Evolutionary conservation across 495 filamentous ascomycete genomes (phyloP).

Genomic region (Hypoxylon fuscum): DNA sequence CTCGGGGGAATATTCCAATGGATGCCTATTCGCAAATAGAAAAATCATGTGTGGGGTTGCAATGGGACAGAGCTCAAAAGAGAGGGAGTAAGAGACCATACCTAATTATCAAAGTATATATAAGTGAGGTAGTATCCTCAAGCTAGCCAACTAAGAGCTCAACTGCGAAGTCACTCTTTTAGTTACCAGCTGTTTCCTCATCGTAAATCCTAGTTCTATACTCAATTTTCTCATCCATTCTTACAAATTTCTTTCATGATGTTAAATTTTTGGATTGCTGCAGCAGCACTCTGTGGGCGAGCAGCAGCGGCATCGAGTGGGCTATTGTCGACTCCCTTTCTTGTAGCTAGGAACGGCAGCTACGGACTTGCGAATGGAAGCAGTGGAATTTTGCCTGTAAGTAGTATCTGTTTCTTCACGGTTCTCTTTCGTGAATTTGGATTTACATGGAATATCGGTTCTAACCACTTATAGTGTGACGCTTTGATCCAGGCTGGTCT

Average conservation of each 20-base stretch:
- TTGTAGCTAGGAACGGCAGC: slow-evolving; percentile 5
- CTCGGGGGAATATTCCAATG: no score
- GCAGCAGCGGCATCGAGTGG: not conserved
- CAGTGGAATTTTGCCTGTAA: slow-evolving; percentile 19
- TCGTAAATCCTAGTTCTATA: not conserved
- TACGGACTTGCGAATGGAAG: not conserved
- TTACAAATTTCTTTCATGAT: not conserved
- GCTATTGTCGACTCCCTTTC: not conserved
- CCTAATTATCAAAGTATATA: no score
- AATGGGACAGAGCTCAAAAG: no score
- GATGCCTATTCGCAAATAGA: no score
- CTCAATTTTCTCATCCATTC: not conserved
- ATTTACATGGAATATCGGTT: not conserved
- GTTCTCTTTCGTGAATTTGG: not conserved
- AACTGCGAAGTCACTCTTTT: not conserved
- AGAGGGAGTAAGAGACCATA: no score
- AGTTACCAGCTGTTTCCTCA: not conserved
- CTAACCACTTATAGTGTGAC: slow-evolving; percentile 34
- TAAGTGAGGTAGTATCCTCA: not conserved
- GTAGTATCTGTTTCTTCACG: not conserved
- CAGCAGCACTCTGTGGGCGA: not conserved
- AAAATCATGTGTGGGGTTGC: no score
- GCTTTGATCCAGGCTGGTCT: slow-evolving; percentile 35
- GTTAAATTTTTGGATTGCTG: slow-evolving; percentile 11
- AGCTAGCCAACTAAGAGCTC: not conserved